Evolutionary conservation across 257 asterid genomes (phyloP), one percentile per base, ranked within the genome.

Genomic region (Henckelia pumila): DNA sequence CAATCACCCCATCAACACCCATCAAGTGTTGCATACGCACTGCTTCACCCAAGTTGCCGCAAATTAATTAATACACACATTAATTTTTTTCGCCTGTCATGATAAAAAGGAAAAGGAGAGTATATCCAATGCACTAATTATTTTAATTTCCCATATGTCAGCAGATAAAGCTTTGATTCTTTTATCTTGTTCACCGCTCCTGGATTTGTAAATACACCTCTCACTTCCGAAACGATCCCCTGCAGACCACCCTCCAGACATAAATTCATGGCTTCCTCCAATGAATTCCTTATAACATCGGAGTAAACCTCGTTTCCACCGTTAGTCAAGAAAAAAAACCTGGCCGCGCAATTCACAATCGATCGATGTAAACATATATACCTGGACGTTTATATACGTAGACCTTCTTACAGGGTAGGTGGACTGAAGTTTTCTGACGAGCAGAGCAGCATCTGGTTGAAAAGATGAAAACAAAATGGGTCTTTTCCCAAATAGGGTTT

Each of bases 1-100:
- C 97, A 2, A 94, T 94, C 75, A 88, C 97, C 16, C 97, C 99
- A 3, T 94, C 97, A 1, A 94, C 68, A 3, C 99, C 96, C 99
- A 94, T 88, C 74, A 94, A 61, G 37, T 94, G 87, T 72, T 94
- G 99, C 79, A 94, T 66, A 58, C 91, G 84, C 63, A 94, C 97
- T 0, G 96, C 99, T 66, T 91, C 99, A 14, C 85, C 53, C 64
- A 88, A 96, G 40, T 94, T 91, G 44, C 95, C 87, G 82, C 22
- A 19, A 25, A 0, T 17, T 7, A 16, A 11, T 0, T 0, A 4
- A 40, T 40, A 44, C 6, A 44, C n/a, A 44, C 52, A 14, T 13
- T 44, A 4, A 44, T 44, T 13, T 44, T 11, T 14, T 44, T 44
- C n/a, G n/a, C 7, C 3, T 44, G 5, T 6, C 50, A 40, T 13